These are phyloP conservation scores for Nymphaea thermarum DNA, from an alignment of 164 flowering plant species.

Conservation along the genomic window DNA sequence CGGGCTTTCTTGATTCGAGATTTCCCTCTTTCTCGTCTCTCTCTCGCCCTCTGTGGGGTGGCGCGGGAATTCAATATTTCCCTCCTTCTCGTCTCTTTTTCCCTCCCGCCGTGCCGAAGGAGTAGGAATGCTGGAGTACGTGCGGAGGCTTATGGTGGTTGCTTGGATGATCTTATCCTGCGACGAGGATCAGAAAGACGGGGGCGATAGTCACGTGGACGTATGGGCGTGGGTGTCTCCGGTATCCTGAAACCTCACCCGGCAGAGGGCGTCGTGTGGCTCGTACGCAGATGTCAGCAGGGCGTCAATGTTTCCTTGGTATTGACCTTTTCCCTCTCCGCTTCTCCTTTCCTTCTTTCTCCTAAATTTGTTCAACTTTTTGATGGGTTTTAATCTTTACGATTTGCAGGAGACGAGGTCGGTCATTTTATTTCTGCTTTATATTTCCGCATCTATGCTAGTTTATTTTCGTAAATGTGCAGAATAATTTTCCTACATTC, in stretches of 20 bases:
- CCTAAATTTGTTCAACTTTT: not conserved
- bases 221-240: conserved; percentile 30
- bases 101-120: no score
- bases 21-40: no score
- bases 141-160: conserved; percentile 56
- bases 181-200: conserved; percentile 19
- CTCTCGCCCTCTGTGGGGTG: no score
- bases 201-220: conserved; percentile 12
- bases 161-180: conserved; percentile 39
- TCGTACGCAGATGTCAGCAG: conserved; percentile 45
- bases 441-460: no score
- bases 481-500: no score
- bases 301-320: conserved; percentile 95
- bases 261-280: conserved; percentile 81
- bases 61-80: no score
- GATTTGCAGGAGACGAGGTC: not conserved
- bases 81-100: no score
- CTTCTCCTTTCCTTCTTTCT: not conserved
- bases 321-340: not conserved
- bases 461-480: no score
- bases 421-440: not conserved
- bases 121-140: conserved; percentile 58
- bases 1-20: no score
- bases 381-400: not conserved
- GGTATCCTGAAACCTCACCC: conserved; percentile 84